Evolutionary conservation across 768 basidiomycete species (phyloP), one percentile per base, ranked within the genome.

Genomic region (Amylocystis lapponica): DNA sequence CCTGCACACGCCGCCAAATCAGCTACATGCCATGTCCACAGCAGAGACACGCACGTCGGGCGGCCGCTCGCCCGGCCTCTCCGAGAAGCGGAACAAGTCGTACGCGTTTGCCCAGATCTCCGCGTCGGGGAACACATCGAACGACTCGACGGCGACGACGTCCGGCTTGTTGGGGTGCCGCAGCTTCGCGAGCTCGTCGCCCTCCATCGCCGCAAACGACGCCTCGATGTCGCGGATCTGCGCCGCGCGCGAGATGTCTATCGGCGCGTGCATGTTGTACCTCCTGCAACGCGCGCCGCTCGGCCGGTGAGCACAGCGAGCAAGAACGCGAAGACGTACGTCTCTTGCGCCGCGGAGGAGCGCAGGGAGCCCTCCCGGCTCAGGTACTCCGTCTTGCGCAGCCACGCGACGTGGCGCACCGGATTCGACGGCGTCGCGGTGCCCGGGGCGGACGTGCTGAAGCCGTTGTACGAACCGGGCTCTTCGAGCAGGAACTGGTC

Each of bases 91-190:
- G 71, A 92, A 90, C 41, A 93, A 60, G 60, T 92, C 89, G 58
- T 91, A 90, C 49, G 84, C 83, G 57, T 90, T 94, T 31, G 87
- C 79, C 89, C 90, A 95, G 27, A 92, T 81, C 47, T 86, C 81
- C 3, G 76, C 74, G 55, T 95, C 90, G 1, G 92, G 92, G 11
- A 91, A 72, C 41, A 94, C 67, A 49, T 91, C 83, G 62, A 79
- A 93, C 7, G 83, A 81, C 55, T 89, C 87, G 36, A 87, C 74
- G 3, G 91, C 90, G 0, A 72, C 78, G 8, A 92, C 68, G 25
- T 74, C 67, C 8, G 79, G 78, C 56, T 91, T 93, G 47, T 78
- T 90, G 1, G 92, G 92, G 58, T 94, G 90, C 21, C 69, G 72
- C 17, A 95, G 61, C 1, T 66, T 57, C 7, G 65, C 55, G 0